Percentiles rank a stretch among this genome's conserved stretches.
Conservation (phyloP, 1,284 basidiomycete genomes). For the Ustilago cynodontis region DNA sequence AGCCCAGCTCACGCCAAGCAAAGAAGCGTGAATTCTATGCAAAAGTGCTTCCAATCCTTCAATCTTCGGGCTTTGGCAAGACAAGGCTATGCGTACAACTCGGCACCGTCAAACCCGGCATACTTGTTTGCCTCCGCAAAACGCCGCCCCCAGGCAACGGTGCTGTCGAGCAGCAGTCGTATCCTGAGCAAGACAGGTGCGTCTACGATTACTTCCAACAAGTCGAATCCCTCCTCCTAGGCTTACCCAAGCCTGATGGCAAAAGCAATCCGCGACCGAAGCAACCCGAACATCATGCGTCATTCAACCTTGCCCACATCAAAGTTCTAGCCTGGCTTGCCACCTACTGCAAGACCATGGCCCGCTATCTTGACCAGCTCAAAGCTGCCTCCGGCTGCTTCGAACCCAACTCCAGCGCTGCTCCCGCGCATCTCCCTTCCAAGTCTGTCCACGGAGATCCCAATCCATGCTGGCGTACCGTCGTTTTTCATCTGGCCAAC, state of each 20-base stretch:
- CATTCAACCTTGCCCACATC: neutral
- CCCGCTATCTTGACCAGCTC: neutral
- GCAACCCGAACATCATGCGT: neutral
- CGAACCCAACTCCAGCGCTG: neutral
- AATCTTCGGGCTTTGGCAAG: neutral
- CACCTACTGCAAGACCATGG: neutral
- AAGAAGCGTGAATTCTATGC: neutral
- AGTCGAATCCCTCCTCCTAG: too few species aligned
- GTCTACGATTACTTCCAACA: too few species aligned
- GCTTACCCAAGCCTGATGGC: neutral
- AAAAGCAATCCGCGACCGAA: neutral
- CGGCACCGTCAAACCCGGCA: too few species aligned
- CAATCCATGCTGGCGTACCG: neutral
- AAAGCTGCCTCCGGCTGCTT: too few species aligned
- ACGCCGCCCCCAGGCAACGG: too few species aligned
- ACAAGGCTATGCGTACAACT: too few species aligned
- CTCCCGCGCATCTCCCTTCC: neutral
- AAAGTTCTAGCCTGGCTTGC: neutral
- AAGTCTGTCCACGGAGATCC: too few species aligned
- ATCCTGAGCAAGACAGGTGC: too few species aligned
- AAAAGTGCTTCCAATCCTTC: neutral
- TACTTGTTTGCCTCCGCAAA: too few species aligned
- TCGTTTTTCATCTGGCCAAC: neutral
- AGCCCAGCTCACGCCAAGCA: neutral
- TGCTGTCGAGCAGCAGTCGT: too few species aligned